A percentile compares a stretch with the other conserved stretches of the same genome.
Evolutionary conservation across 257 asterid genomes (phyloP).

Genomic region (Paulownia fortunei): DNA sequence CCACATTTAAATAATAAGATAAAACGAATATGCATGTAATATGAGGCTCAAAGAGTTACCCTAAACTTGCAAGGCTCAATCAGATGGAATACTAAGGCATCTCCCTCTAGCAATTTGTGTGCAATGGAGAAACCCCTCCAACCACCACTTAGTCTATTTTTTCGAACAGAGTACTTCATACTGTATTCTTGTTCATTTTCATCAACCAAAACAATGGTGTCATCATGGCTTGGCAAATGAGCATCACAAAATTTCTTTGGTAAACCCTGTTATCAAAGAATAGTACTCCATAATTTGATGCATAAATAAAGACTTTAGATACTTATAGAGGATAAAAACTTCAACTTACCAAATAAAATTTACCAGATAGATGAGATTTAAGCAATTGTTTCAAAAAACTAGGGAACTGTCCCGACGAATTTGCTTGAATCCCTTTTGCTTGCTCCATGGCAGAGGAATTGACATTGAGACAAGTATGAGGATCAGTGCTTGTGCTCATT

Average conservation of each 20-base stretch:
- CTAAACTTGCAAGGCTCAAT: slow-evolving; percentile 58
- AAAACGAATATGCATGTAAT: background rate
- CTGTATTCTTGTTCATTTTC: slow-evolving; percentile 48
- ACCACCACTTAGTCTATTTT: slow-evolving; percentile 65
- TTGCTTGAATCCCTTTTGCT: slow-evolving; percentile 47
- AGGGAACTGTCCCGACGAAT: slow-evolving; percentile 44
- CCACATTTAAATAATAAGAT: background rate
- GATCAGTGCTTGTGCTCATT: slow-evolving; percentile 12
- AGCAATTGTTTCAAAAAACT: slow-evolving; percentile 58
- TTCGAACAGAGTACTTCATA: slow-evolving; percentile 49
- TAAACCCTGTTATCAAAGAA: slow-evolving; percentile 47
- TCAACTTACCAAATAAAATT: slow-evolving; percentile 67
- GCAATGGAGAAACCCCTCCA: slow-evolving; percentile 75
- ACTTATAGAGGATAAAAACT: background rate
- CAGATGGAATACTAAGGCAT: slow-evolving; percentile 65
- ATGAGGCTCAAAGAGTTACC: slow-evolving; percentile 46
- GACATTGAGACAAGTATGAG: slow-evolving; percentile 26
- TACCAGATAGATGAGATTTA: slow-evolving; percentile 61
- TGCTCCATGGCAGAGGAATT: slow-evolving; percentile 41
- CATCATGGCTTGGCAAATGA: slow-evolving; percentile 66
- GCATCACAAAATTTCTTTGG: slow-evolving; percentile 53
- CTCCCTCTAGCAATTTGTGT: slow-evolving; percentile 71
- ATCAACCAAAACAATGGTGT: slow-evolving; percentile 52
- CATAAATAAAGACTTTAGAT: background rate
- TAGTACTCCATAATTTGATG: background rate